Evolutionary conservation across 441 rosid genomes (phyloP), one percentile per base, ranked within the genome.

Genomic region (Isatis lusitanica): DNA sequence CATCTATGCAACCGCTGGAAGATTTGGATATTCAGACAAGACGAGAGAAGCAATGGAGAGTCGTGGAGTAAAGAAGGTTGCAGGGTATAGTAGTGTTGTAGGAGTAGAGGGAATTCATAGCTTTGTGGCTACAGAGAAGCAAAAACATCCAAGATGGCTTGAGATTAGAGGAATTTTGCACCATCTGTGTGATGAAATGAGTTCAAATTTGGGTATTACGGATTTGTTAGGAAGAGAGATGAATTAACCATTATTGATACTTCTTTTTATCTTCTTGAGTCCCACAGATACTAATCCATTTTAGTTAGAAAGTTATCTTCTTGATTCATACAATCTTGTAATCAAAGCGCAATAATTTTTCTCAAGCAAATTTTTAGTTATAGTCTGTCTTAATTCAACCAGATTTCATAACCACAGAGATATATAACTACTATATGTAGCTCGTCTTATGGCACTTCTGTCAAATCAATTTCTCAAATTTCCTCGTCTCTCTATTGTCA

Each of bases 31-130:
- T 78, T 79, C 84, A 13, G 80, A 82, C 62, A 73, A 73, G 55
- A 76, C 83, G 3, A 79, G 92, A 58, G 80, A 81, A 62, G 63
- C 73, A 62, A 88, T 85, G 90, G 85, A 79, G 47, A 74, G 68
- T 28, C 73, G 76, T 28, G 86, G 87, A 59, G 78, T 80, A 63
- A 84, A 80, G 79, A 87, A 85, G 70, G 68, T 67, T 66, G 87
- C 88, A 24, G 89, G 90, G 51, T 70, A 74, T 50, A 88, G 92
- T 63, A 74, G 83, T 39, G 62, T 84, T 33, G 76, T 75, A 5
- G 82, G 83, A 39, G 83, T 80, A 70, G 88, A 81, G 16, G 74
- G 73, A 50, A 13, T 58, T 47, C 81, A 84, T 71, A 73, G 76
- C 62, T 87, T 87, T 71, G 68, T 84, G 66, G 85, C 85, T 61